phyloP scores from a whole-genome alignment of 2,329 filamentous ascomycete species.

The Alternaria burnsii region DNA sequence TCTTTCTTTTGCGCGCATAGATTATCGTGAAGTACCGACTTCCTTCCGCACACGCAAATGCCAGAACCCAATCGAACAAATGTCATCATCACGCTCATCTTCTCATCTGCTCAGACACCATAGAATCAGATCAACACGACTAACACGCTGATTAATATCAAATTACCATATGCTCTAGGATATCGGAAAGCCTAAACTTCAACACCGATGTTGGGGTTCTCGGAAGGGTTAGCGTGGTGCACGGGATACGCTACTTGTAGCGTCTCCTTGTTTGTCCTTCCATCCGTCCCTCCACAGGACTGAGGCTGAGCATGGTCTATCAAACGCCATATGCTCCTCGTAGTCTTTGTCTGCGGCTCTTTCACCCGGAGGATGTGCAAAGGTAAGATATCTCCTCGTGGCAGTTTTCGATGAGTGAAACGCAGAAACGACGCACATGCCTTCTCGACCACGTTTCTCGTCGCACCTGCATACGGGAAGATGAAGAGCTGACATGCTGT shows the following conservation, averaged over 20 bases:
- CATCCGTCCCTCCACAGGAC: neutral
- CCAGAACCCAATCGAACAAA: neutral
- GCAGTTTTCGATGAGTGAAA: slow-evolving; percentile 2
- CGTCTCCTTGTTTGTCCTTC: neutral
- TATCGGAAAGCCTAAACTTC: slow-evolving; percentile 1
- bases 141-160: neutral
- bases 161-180: neutral
- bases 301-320: neutral
- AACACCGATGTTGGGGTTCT: slow-evolving; percentile 1
- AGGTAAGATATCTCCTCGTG: slow-evolving; percentile 2
- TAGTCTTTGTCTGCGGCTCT: neutral
- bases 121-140: neutral
- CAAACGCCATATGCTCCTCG: neutral
- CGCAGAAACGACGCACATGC: neutral
- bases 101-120: neutral
- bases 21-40: slow-evolving; percentile 7
- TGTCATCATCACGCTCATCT: neutral
- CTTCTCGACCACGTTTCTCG: slow-evolving; percentile 1
- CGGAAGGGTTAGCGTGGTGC: neutral
- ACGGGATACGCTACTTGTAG: neutral
- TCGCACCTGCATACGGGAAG: neutral
- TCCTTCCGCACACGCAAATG: neutral
- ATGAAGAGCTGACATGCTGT: neutral
- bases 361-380: neutral
- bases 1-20: slow-evolving; percentile 7